These are phyloP conservation scores for Acanthamoeba healyi DNA, from an alignment of 208 protist genomes.

Conservation along the genomic window DNA sequence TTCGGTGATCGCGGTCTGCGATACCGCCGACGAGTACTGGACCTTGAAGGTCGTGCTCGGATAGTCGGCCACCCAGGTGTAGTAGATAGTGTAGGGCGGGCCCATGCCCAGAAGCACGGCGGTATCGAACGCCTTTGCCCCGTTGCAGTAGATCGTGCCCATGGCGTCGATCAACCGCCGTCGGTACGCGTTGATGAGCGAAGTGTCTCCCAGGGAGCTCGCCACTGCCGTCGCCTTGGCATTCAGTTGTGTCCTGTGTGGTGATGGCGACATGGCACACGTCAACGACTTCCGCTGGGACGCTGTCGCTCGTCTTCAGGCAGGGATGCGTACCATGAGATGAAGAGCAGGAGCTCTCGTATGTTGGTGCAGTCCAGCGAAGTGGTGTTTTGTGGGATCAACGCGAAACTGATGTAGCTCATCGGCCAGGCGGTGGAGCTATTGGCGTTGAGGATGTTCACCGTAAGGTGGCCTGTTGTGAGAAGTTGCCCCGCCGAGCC, in stretches of 20 bases:
- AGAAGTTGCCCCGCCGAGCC: too few relatives aligned
- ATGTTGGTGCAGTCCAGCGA: not conserved
- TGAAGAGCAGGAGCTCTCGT: not conserved
- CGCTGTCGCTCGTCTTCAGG: too few relatives aligned
- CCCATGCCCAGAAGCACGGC: slow-evolving; percentile 17
- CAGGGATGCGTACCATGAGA: not conserved
- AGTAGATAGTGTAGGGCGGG: not conserved
- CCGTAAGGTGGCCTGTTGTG: not conserved
- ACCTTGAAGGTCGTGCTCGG: slow-evolving; percentile 1
- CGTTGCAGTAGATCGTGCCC: slow-evolving; percentile 40
- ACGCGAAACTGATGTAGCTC: not conserved
- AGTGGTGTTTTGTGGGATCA: not conserved
- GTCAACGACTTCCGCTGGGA: too few relatives aligned
- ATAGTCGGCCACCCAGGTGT: not conserved
- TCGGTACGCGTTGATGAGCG: not conserved
- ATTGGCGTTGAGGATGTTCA: not conserved
- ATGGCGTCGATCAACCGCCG: slow-evolving; percentile 21
- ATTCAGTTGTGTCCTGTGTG: slow-evolving; percentile 22
- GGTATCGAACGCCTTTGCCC: not conserved
- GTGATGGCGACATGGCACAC: too few relatives aligned
- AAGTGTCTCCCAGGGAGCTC: not conserved
- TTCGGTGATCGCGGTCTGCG: not conserved
- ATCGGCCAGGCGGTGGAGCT: not conserved
- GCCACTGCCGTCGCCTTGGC: not conserved
- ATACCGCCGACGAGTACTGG: not conserved